Percentiles rank a stretch among this genome's conserved stretches.
Evolutionary conservation across 1,284 basidiomycete genomes (phyloP).

Genomic region (Flammula alnicola): DNA sequence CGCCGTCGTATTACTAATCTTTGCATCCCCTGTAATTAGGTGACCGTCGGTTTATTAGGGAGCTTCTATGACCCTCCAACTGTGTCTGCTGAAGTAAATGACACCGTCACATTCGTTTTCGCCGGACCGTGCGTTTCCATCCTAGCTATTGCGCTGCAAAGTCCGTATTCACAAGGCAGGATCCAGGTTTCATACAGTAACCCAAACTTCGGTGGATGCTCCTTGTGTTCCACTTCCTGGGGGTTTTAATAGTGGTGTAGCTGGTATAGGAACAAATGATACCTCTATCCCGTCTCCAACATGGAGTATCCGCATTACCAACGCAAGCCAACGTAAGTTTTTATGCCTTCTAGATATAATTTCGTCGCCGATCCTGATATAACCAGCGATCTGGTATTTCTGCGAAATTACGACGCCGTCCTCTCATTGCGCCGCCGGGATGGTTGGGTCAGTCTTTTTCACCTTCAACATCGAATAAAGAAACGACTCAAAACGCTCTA

Average conservation of each 20-base stretch:
- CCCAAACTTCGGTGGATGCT: slow-evolving; percentile 22
- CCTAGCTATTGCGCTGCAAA: neutral
- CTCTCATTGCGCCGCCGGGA: slow-evolving; percentile 37
- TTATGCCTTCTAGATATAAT: neutral
- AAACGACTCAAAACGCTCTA: no score
- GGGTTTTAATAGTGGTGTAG: slow-evolving; percentile 26
- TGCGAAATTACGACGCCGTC: slow-evolving; percentile 32
- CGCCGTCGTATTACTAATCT: neutral
- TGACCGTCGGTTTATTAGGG: slow-evolving; percentile 38
- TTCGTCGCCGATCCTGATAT: neutral
- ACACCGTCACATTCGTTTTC: slow-evolving; percentile 39
- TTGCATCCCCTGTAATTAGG: slow-evolving; percentile 28
- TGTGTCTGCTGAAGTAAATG: slow-evolving; percentile 33
- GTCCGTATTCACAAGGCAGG: no score
- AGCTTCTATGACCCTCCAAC: slow-evolving; percentile 39
- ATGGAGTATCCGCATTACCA: slow-evolving; percentile 31
- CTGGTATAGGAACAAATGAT: slow-evolving; percentile 12
- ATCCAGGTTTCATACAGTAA: slow-evolving; percentile 24
- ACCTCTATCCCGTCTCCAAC: slow-evolving; percentile 1
- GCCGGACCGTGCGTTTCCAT: slow-evolving; percentile 32
- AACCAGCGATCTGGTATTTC: slow-evolving; percentile 38
- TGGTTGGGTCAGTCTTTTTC: slow-evolving; percentile 36
- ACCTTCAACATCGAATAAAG: slow-evolving; percentile 22
- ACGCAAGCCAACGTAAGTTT: slow-evolving; percentile 34
- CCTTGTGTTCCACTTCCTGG: slow-evolving; percentile 28